Conservation (phyloP, 2,329 filamentous ascomycete species). For the Hawksworthiomyces lignivorus region DNA sequence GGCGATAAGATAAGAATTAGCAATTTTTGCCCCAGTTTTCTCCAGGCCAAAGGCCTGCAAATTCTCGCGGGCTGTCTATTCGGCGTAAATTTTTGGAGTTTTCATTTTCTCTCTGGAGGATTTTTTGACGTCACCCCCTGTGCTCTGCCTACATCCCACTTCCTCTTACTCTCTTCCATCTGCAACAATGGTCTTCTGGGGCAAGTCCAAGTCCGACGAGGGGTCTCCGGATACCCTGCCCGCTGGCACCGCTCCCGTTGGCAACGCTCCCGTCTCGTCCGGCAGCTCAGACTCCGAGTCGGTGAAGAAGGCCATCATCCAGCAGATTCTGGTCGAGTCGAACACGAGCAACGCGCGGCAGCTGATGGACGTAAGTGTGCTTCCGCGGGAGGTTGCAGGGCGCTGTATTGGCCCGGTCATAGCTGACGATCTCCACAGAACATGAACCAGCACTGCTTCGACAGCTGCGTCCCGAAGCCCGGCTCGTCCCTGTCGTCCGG, state of each 20-base stretch:
- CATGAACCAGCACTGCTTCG: conserved; percentile 76
- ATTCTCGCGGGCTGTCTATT: conserved; percentile 4
- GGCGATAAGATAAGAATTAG: conserved; percentile 8
- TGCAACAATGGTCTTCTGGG: conserved; percentile 13
- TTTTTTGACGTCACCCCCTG: no score
- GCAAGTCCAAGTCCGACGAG: conserved; percentile 12
- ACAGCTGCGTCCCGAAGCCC: conserved; percentile 66
- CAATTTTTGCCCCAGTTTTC: conserved; percentile 3
- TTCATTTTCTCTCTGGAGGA: no score
- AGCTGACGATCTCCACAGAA: no score
- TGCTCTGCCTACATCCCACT: no score
- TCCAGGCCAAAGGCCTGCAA: conserved; percentile 2
- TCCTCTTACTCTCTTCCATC: no score
- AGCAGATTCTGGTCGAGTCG: conserved; percentile 56
- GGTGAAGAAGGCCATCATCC: conserved; percentile 55
- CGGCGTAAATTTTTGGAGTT: no score
- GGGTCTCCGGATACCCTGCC: conserved; percentile 8
- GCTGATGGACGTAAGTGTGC: conserved; percentile 64
- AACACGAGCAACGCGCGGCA: conserved; percentile 61
- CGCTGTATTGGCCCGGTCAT: no score
- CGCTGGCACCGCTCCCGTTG: conserved; percentile 1
- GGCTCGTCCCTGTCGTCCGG: conserved; percentile 56
- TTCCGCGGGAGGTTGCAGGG: no score
- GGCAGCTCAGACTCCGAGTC: conserved; percentile 48
- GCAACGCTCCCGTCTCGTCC: conserved; percentile 1